A percentile compares a stretch with the other conserved stretches of the same genome.
Evolutionary conservation across 805 yeast species (phyloP).

Genomic region (Cyberlindnera americana): DNA sequence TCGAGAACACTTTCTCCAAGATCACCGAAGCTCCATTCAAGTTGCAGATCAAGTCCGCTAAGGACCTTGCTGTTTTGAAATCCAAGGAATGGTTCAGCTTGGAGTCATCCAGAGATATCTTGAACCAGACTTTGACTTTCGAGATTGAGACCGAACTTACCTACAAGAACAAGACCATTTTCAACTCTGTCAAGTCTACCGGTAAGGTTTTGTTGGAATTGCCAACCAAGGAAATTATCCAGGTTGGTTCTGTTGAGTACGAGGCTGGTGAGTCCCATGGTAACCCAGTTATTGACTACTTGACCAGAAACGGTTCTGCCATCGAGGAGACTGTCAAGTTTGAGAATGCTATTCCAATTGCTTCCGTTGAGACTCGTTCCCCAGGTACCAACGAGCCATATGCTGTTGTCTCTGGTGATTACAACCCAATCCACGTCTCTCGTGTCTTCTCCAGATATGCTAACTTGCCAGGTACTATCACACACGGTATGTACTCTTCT

Average conservation of each 20-base stretch:
- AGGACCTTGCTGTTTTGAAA: slow-evolving; percentile 88
- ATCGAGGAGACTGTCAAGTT: slow-evolving; percentile 91
- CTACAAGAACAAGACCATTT: slow-evolving; percentile 73
- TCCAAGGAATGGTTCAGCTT: slow-evolving; percentile 98
- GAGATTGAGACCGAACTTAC: slow-evolving; percentile 82
- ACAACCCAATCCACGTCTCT: slow-evolving; percentile 96
- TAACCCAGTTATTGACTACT: slow-evolving; percentile 95
- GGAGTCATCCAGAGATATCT: slow-evolving; percentile 64
- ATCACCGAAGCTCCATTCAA: slow-evolving; percentile 84
- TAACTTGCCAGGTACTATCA: slow-evolving; percentile 92
- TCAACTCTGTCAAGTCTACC: slow-evolving; percentile 72
- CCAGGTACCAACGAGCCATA: slow-evolving; percentile 97
- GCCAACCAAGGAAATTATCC: slow-evolving; percentile 84
- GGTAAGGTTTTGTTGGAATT: slow-evolving; percentile 87
- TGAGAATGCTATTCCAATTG: slow-evolving; percentile 86
- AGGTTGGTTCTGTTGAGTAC: slow-evolving; percentile 80
- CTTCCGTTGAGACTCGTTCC: slow-evolving; percentile 60
- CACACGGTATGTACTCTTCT: slow-evolving; percentile 98
- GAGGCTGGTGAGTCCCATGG: slow-evolving; percentile 93
- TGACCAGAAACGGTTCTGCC: slow-evolving; percentile 85
- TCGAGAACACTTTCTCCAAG: slow-evolving; percentile 88
- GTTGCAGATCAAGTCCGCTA: slow-evolving; percentile 64
- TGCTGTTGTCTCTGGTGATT: slow-evolving; percentile 97
- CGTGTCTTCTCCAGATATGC: slow-evolving; percentile 94
- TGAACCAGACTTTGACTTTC: slow-evolving; percentile 80